Base-by-base conservation (phyloP, 208 protist genomes). In the Leishmania guyanensis region DNA sequence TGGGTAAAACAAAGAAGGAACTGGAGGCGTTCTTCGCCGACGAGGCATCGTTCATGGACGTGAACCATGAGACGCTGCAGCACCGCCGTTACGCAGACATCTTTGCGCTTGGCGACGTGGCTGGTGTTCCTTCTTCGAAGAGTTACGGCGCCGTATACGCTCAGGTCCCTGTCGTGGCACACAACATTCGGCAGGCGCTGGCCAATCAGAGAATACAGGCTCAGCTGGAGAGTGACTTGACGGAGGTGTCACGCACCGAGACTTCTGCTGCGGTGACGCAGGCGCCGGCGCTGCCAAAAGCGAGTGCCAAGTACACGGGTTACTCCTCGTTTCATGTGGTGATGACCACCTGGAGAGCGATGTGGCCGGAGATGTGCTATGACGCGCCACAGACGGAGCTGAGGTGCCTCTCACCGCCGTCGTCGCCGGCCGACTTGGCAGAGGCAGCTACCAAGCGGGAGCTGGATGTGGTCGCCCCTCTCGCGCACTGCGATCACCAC, bases 281-380 rank as follows among this genome's bases (percentile, higher is more conserved):
- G 22, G 29, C 64, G 20, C 69, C 43, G 20, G 53, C 54, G 22
- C 58, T 80, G 66, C 65, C 62, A 12, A 65, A 78, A 4, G 78
- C 68, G 64, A 73, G 80, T 22, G 82, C 82, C n/a, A 50, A 16
- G 26, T 84, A 88, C 60, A 80, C 92, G 50, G 95, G 95, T 69
- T 98, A 98, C 83, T 92, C 91, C 36, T 96, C 92, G 36, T 97
- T 93, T 83, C 88, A 92, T 74, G 76, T 98, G 68, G 78, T 91
- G 62, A 96, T 98, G 93, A 92, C 90, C 43, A 90, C 89, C 51
- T 97, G 93, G 93, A 88, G 92, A 36, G 90, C 89, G 20, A 93
- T 97, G 90, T 98, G 95, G 93, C 93, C 95, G 12, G 92, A 96
- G 85, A 85, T 95, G 82, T 50, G 78, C 29, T 95, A 94, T 88